phyloP scores from a whole-genome alignment of 1,284 basidiomycete species.

The Ustilago hordei region DNA sequence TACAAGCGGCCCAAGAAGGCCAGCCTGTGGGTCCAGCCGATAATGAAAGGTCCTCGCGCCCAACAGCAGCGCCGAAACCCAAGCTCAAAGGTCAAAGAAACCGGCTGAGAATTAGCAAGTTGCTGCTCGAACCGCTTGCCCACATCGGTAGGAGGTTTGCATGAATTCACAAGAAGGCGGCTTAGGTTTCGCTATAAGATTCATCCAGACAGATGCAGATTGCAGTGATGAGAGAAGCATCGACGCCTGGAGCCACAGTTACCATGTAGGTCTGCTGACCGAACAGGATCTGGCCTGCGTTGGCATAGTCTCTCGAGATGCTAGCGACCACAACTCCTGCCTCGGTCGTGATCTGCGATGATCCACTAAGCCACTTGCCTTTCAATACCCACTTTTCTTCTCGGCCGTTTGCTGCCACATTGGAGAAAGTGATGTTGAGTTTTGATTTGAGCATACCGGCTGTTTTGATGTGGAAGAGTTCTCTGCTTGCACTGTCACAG shows the following conservation, averaged over 20 bases:
- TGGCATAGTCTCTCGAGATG: constrained; percentile 37
- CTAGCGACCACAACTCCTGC: constrained; percentile 39
- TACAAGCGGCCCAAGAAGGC: too few species aligned
- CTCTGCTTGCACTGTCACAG: background rate
- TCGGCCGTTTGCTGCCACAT: constrained; percentile 31
- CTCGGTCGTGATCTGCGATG: constrained; percentile 38
- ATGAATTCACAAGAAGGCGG: too few species aligned
- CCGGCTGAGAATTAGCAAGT: too few species aligned
- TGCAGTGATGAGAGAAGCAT: constrained; percentile 71
- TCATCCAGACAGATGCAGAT: constrained; percentile 71
- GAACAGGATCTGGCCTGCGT: constrained; percentile 41
- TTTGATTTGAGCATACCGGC: constrained; percentile 32
- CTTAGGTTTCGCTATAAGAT: constrained; percentile 9
- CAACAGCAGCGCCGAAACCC: too few species aligned
- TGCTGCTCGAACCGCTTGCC: too few species aligned
- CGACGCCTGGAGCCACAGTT: constrained; percentile 71
- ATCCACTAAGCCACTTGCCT: constrained; percentile 33
- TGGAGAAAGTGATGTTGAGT: constrained; percentile 37
- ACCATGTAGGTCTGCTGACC: constrained; percentile 66
- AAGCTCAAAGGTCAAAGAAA: too few species aligned
- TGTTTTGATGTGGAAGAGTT: constrained; percentile 32
- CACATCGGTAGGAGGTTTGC: too few species aligned
- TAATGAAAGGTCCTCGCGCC: too few species aligned
- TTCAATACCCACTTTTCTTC: constrained; percentile 20
- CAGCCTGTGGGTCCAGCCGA: too few species aligned